These are phyloP conservation scores for Vanrija humicola DNA, from an alignment of 1,284 basidiomycete genomes.

Conservation along the genomic window DNA sequence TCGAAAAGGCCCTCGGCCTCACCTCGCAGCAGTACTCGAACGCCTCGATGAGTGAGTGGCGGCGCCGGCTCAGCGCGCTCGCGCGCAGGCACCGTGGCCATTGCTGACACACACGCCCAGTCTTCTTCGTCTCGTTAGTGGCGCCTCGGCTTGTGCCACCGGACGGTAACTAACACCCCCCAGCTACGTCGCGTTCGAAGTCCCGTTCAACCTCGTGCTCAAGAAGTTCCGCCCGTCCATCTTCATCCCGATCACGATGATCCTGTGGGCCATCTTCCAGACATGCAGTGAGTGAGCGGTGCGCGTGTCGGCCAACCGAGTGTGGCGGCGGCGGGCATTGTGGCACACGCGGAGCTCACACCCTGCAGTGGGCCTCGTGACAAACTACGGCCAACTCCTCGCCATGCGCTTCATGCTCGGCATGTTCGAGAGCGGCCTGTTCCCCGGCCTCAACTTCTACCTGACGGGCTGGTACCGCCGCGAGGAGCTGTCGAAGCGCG, in stretches of 20 bases:
- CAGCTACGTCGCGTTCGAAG: constrained; percentile 48
- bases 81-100: no score
- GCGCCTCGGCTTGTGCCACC: constrained; percentile 5
- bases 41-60: constrained; percentile 30
- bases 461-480: constrained; percentile 50
- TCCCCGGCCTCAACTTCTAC: constrained; percentile 50
- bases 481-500: constrained; percentile 45
- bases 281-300: constrained; percentile 20
- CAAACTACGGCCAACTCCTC: constrained; percentile 45
- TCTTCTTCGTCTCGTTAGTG: constrained; percentile 34
- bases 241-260: constrained; percentile 44
- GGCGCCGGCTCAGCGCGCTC: no score
- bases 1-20: constrained; percentile 45
- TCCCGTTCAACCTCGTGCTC: constrained; percentile 49
- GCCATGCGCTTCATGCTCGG: constrained; percentile 49
- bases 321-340: no score
- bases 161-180: no score
- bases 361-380: constrained; percentile 44
- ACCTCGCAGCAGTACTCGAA: constrained; percentile 44
- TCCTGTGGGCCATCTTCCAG: constrained; percentile 41
- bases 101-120: constrained; percentile 6
- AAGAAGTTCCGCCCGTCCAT: constrained; percentile 45
- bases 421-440: constrained; percentile 44
- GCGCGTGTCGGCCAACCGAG: no score
- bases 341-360: no score